These are phyloP conservation scores for Penicillium sp. DNA, from an alignment of 2,329 filamentous ascomycete species.

Conservation along the genomic window DNA sequence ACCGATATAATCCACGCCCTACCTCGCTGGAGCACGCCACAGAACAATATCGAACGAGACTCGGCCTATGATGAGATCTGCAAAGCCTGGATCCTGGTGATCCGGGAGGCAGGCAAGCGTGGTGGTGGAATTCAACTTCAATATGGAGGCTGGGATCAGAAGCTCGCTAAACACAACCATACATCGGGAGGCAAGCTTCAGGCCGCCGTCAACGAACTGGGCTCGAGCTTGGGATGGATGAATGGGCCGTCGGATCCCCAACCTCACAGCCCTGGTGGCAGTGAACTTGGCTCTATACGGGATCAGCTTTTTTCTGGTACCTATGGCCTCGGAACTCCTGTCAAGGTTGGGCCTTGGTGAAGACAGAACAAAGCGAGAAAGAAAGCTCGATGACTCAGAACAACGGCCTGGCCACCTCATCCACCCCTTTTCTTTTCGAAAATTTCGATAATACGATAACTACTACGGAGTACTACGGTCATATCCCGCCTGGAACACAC, in stretches of 20 bases:
- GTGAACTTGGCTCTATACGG: constrained; percentile 54
- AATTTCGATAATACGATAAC: background rate
- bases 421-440: background rate
- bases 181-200: constrained; percentile 81
- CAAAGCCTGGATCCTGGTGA: constrained; percentile 88
- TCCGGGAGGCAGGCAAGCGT: constrained; percentile 87
- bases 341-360: constrained; percentile 63
- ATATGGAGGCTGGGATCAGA: constrained; percentile 90
- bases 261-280: constrained; percentile 37
- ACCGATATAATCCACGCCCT: constrained; percentile 88
- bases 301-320: constrained; percentile 62
- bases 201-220: constrained; percentile 77
- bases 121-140: constrained; percentile 89
- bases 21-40: constrained; percentile 86
- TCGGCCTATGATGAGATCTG: constrained; percentile 96
- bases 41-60: constrained; percentile 90
- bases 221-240: constrained; percentile 78
- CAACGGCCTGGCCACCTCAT: background rate
- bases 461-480: background rate
- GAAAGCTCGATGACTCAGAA: constrained; percentile 7
- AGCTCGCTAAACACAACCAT: constrained; percentile 83
- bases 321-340: constrained; percentile 58
- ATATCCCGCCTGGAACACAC: constrained; percentile 8
- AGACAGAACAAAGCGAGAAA: background rate
- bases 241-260: constrained; percentile 48